These are phyloP conservation scores for Cutaneotrichosporon dermatis DNA, from an alignment of 1,284 basidiomycete genomes.

Conservation along the genomic window DNA sequence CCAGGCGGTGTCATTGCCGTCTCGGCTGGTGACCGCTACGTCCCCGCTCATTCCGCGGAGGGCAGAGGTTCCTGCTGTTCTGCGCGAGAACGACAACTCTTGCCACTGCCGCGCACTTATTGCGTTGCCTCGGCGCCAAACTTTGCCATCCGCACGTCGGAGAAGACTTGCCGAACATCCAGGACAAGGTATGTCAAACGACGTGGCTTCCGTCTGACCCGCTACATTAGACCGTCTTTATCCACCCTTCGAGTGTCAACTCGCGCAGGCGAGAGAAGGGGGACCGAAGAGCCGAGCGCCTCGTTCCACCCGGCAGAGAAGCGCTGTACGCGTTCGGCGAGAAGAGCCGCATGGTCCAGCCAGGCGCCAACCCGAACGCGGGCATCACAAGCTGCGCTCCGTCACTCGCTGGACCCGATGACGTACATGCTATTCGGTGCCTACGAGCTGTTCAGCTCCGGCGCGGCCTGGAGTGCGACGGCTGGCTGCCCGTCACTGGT, in stretches of 20 bases:
- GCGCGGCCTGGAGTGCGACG: constrained; percentile 76
- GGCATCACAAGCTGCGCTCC: constrained; percentile 57
- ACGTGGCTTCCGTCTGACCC: no score
- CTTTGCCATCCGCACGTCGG: constrained; percentile 77
- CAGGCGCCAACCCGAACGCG: constrained; percentile 33
- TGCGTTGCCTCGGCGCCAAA: constrained; percentile 88
- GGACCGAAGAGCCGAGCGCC: constrained; percentile 51
- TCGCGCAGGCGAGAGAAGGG: constrained; percentile 61
- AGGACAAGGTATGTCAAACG: constrained; percentile 68
- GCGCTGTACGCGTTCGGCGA: constrained; percentile 81
- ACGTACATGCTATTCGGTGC: constrained; percentile 92
- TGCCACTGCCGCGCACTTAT: constrained; percentile 78
- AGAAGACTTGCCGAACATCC: constrained; percentile 71
- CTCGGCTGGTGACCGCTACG: constrained; percentile 58
- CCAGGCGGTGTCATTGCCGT: constrained; percentile 76
- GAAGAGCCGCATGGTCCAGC: constrained; percentile 65
- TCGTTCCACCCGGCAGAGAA: constrained; percentile 57
- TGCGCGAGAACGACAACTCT: constrained; percentile 72
- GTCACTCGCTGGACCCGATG: constrained; percentile 87
- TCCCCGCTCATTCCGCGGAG: constrained; percentile 26
- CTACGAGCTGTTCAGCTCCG: constrained; percentile 64
- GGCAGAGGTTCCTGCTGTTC: constrained; percentile 57
- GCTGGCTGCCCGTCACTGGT: constrained; percentile 83
- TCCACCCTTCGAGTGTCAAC: constrained; percentile 86
- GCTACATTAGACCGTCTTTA: constrained; percentile 45